Evolutionary conservation across 805 yeast genomes (phyloP).

Genomic region (Pichia sporocuriosa): DNA sequence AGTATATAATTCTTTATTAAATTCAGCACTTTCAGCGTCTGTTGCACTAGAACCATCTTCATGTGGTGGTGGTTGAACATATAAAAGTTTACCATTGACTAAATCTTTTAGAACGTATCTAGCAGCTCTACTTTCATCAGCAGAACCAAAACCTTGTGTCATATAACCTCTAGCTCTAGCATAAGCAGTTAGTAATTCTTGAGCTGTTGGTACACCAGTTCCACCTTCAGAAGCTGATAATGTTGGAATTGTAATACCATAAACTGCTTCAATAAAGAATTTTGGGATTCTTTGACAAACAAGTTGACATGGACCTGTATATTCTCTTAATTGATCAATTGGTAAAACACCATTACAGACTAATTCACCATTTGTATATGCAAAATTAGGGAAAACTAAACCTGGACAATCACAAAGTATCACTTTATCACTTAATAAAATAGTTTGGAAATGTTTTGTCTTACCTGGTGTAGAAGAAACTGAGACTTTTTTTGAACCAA

Average conservation of each 20-base stretch:
- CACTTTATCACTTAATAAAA: constrained; percentile 72
- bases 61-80: constrained; percentile 82
- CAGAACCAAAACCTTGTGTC: constrained; percentile 96
- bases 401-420: constrained; percentile 98
- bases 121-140: constrained; percentile 93
- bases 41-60: constrained; percentile 48
- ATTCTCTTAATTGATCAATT: constrained; percentile 91
- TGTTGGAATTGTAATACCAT: constrained; percentile 83
- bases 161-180: constrained; percentile 96
- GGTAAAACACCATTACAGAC: constrained; percentile 99
- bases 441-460: constrained; percentile 97
- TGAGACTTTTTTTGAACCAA: constrained; percentile 95
- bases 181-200: constrained; percentile 82
- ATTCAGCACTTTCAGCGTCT: constrained; percentile 49
- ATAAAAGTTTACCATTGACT: constrained; percentile 84
- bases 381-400: constrained; percentile 95
- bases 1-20: constrained; percentile 70
- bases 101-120: constrained; percentile 90
- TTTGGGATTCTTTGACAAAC: constrained; percentile 88
- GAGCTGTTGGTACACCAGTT: constrained; percentile 79
- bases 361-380: constrained; percentile 91
- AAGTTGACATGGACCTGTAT: constrained; percentile 78
- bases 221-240: constrained; percentile 83
- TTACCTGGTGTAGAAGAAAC: constrained; percentile 99
- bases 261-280: constrained; percentile 79